A percentile compares a stretch with the other conserved stretches of the same genome.
Evolutionary conservation across 305 asterid species (phyloP).

Genomic region (Solanum hybrid): DNA sequence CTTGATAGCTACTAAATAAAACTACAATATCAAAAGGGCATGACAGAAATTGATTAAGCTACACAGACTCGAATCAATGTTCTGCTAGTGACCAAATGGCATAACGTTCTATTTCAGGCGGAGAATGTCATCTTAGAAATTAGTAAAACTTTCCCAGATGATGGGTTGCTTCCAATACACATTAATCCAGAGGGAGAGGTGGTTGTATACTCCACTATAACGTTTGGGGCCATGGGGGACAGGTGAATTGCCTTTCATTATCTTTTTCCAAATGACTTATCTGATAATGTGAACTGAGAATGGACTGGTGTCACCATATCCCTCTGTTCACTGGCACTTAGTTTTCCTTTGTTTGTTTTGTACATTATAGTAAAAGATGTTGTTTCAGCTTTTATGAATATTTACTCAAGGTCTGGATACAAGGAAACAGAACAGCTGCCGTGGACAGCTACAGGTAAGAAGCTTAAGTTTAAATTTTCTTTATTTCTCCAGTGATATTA

Average conservation of each 20-base stretch:
- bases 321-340: too few species aligned
- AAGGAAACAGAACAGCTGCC: conserved; percentile 76
- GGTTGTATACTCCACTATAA: too few species aligned
- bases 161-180: too few species aligned
- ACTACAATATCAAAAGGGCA: not conserved
- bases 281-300: not conserved
- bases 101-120: conserved; percentile 14
- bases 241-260: conserved; percentile 31
- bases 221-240: conserved; percentile 99
- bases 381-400: conserved; percentile 88
- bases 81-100: conserved; percentile 6
- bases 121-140: too few species aligned
- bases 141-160: too few species aligned
- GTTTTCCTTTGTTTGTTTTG: not conserved
- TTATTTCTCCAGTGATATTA: not conserved
- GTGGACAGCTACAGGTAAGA: conserved; percentile 71
- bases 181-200: too few species aligned
- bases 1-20: not conserved
- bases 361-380: not conserved
- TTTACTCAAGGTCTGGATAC: conserved; percentile 95
- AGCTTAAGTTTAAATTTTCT: not conserved
- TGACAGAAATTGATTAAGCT: not conserved
- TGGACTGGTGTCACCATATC: too few species aligned
- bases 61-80: not conserved
- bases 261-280: too few species aligned